These are phyloP conservation scores for Pseudisothecium myosuroides DNA, from an alignment of 225 moss, liverwort and hornwort genomes.

Conservation along the genomic window DNA sequence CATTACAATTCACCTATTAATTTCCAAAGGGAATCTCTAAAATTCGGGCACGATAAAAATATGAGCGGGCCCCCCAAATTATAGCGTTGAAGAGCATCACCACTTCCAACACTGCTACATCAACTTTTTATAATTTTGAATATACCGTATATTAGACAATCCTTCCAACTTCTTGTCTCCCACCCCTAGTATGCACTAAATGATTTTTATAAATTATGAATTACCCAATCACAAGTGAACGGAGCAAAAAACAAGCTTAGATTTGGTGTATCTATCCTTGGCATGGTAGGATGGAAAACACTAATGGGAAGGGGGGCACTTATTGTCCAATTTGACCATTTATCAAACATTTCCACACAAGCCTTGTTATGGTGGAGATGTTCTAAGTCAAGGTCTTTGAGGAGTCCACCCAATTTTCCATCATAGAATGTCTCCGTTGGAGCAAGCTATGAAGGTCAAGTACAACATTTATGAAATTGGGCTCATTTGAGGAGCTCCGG, in stretches of 20 bases:
- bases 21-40: background rate
- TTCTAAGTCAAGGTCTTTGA: background rate
- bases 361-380: background rate
- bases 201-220: background rate
- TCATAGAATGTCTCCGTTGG: no score
- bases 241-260: background rate
- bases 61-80: fast-evolving
- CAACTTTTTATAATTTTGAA: background rate
- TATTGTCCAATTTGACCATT: background rate
- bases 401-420: fast-evolving
- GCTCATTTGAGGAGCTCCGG: fast-evolving
- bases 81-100: fast-evolving
- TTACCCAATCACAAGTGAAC: background rate
- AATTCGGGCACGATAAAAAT: background rate
- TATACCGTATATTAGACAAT: background rate
- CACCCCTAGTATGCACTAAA: background rate
- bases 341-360: background rate
- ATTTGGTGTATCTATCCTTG: background rate
- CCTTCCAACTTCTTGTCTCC: background rate
- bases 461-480: fast-evolving
- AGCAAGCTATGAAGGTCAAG: background rate
- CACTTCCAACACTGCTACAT: no score
- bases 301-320: background rate
- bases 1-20: no score
- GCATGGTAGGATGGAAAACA: fast-evolving